Base-by-base conservation (phyloP, 768 basidiomycete species). In the Suillus lakei region DNA sequence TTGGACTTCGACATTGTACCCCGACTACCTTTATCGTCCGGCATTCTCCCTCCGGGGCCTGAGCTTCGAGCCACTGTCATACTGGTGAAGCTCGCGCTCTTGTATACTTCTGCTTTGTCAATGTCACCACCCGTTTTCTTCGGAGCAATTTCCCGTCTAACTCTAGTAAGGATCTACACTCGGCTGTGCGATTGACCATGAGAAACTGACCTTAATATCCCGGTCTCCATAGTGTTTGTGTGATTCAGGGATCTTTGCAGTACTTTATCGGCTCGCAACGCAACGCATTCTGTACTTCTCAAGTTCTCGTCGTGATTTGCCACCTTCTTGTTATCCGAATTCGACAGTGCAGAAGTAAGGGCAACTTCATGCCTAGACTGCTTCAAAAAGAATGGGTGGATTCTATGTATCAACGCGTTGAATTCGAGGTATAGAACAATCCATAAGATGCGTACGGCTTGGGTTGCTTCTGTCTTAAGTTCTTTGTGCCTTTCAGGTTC, bases 401-500 rank as follows among this genome's bases (percentile, higher is more conserved):
- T 32, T 64, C 77, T 76, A 64, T 39, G 38, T 18, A 51, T 5
- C 43, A 41, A 62, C 32, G 36, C 30, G 2, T 44, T 55, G 54
- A 41, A 63, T 50, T 66, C 68, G 67, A 67, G 21, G 44, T 63
- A 12, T 36, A 21, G 23, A 60, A 23, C n/a, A 23, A 23, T 13
- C 23, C 9, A 63, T 26, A 34, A 63, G 38, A 62, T n/a, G 15
- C 59, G 63, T 63, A 62, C 63, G 61, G 39, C 43, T 64, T 64
- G 36, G 43, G 21, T 53, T 26, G 64, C 63, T 64, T 65, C 26
- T 10, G 53, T 34, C 62, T 46, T 62, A 10, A 53, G 28, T 71
- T 67, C 68, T 72, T 75, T 72, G 73, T 67, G 62, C 5, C 23
- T 18, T 67, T 69, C 67, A 67, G 64, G 36, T 23, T 50, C 9